Base-by-base conservation (phyloP, 805 yeast genomes). In the Hanseniaspora guilliermondii region DNA sequence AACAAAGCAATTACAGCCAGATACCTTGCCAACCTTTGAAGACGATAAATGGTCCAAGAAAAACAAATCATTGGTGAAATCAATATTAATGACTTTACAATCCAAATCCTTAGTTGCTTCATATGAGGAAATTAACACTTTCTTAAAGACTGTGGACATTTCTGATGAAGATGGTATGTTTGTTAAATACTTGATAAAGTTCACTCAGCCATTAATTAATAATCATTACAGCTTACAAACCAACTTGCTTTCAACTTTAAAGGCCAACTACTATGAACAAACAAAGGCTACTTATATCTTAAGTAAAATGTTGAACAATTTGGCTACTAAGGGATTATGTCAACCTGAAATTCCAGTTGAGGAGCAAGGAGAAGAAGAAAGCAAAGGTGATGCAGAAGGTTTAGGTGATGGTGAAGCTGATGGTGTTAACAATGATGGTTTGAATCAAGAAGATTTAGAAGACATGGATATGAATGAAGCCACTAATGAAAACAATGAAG, bases 301-400 rank as follows among this genome's bases (percentile, higher is more conserved):
- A 49, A 61, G 83, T 8, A 68, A 73, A 6, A 63, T 81, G 7
- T 73, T 93, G 38, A 70, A 74, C 57, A 75, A 75, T 7, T 68
- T 93, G 30, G 79, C 95, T 0, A 78, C 78, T 14, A 77, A 83
- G 53, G 98, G 98, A 0, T 89, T 88, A 76, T 93, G 98, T 64
- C 78, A 94, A 1, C 98, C 98, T 12, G 85, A 85, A 62, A 82
- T 87, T 19, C 84, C 85, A 6, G 65, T 72, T 11, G 71, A 73
- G 22, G 63, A 63, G 24, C 62, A 63, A 14, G 71, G 70, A 1
- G 82, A 80, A 9, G 83, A 83, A 19, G 96, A 89, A 60, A 96
- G 88, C 58, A 82, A 80, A 8, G 96, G 93, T 66, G 72, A 91
- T 48, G 97, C 97, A 36, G 97, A 93, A 61, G 98, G 98, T 53